Conservation (phyloP, 1,139 yeast genomes). For the Zygoascus meyerae region DNA sequence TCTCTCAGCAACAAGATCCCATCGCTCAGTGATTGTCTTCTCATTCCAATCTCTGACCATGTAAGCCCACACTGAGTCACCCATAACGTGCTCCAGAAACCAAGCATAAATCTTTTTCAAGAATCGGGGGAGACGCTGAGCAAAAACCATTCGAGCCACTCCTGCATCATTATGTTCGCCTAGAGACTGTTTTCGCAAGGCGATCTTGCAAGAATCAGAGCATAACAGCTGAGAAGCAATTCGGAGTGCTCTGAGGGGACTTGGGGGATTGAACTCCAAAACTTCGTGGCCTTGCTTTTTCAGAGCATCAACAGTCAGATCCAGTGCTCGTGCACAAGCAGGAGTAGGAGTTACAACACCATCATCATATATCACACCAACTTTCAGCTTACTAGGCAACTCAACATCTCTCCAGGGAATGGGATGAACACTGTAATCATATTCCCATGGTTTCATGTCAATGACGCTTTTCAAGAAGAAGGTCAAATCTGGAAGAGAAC, state of each 20-base stretch:
- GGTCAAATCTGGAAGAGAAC: conserved; percentile 58
- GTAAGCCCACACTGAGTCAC: conserved; percentile 38
- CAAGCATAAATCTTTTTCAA: conserved; percentile 36
- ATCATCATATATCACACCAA: conserved; percentile 43
- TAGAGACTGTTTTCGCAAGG: conserved; percentile 29
- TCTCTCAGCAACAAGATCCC: conserved; percentile 36
- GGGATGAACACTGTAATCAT: conserved; percentile 50
- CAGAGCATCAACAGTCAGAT: conserved; percentile 42
- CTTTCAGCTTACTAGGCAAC: conserved; percentile 41
- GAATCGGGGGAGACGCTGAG: conserved; percentile 34
- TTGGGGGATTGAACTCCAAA: conserved; percentile 49
- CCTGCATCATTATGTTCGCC: conserved; percentile 39
- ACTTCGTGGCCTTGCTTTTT: conserved; percentile 53
- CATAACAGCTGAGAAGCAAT: conserved; percentile 37
- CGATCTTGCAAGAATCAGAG: conserved; percentile 33
- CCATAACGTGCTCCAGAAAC: conserved; percentile 30
- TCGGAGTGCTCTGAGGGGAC: conserved; percentile 37
- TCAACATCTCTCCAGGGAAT: conserved; percentile 55
- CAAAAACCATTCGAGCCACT: conserved; percentile 31
- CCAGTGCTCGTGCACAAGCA: conserved; percentile 54
- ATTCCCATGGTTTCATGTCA: conserved; percentile 59
- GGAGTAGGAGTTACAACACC: conserved; percentile 53
- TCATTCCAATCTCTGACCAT: conserved; percentile 37
- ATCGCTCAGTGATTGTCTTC: conserved; percentile 35
- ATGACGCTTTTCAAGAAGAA: conserved; percentile 53